These are phyloP conservation scores for Linnemannia schmuckeri DNA, from an alignment of 192 early-diverging fungal genomes.

Conservation along the genomic window DNA sequence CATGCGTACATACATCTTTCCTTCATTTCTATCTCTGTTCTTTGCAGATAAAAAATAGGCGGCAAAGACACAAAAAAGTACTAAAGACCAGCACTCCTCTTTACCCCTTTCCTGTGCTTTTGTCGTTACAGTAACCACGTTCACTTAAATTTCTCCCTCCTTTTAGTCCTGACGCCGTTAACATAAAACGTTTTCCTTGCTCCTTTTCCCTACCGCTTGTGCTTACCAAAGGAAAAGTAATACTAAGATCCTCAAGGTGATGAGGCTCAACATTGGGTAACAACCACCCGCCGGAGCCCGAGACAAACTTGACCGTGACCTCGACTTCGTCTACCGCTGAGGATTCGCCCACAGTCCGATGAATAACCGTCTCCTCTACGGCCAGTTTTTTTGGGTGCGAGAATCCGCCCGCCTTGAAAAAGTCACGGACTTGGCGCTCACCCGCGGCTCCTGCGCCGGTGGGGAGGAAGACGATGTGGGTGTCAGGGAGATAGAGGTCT, in stretches of 20 bases:
- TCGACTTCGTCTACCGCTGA: conserved; percentile 61
- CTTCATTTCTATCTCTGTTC: neutral
- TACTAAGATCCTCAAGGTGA: conserved; percentile 47
- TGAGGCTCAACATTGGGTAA: conserved; percentile 57
- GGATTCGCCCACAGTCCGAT: conserved; percentile 51
- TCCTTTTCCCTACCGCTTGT: neutral
- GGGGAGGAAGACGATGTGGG: conserved; percentile 47
- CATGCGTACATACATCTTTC: neutral
- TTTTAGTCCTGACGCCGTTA: neutral
- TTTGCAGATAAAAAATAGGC: neutral
- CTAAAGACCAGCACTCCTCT: neutral
- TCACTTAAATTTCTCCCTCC: too few species aligned
- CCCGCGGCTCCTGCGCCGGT: conserved; percentile 44
- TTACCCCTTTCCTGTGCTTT: neutral
- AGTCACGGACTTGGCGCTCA: conserved; percentile 27
- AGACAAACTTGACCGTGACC: conserved; percentile 59
- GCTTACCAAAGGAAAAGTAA: conserved; percentile 58
- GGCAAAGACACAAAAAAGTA: neutral
- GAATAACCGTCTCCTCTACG: conserved; percentile 52
- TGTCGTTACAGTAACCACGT: neutral
- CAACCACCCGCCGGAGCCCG: conserved; percentile 54
- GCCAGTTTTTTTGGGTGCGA: conserved; percentile 41
- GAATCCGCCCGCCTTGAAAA: conserved; percentile 27
- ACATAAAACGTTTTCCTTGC: neutral
- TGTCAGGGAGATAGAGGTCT: conserved; percentile 31